Conservation (phyloP, 768 basidiomycete species). For the Collybiopsis confluens region DNA sequence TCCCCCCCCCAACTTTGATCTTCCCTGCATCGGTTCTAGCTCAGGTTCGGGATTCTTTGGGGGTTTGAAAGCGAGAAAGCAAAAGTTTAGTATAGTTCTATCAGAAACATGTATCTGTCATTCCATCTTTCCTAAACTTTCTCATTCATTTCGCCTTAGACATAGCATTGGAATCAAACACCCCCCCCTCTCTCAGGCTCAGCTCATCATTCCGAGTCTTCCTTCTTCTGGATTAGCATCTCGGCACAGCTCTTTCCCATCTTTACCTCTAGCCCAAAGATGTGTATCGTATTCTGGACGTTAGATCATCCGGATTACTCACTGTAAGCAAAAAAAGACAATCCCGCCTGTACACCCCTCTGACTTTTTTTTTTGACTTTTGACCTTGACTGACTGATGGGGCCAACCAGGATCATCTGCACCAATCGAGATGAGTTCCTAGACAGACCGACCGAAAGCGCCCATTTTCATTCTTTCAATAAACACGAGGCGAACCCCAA, state of each 20-base stretch:
- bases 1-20: no score
- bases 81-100: no score
- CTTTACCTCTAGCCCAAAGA: constrained; percentile 21
- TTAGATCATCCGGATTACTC: constrained; percentile 75
- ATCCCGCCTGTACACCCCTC: no score
- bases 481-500: constrained; percentile 21
- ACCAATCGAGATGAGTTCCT: constrained; percentile 78
- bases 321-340: constrained; percentile 47
- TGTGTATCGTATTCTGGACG: constrained; percentile 81
- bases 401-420: constrained; percentile 47
- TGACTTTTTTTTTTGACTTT: no score
- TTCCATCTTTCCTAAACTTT: no score
- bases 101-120: no score
- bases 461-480: constrained; percentile 66
- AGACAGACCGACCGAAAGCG: constrained; percentile 58
- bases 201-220: no score
- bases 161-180: no score
- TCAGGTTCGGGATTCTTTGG: background rate
- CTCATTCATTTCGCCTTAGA: no score
- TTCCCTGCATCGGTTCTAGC: background rate
- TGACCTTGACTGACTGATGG: constrained; percentile 8
- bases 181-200: no score
- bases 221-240: background rate
- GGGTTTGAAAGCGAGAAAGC: no score
- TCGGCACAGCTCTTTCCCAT: background rate